Base-by-base conservation (phyloP, 192 early-diverging fungal genomes). In the Pecoramyces ruminantium region DNA sequence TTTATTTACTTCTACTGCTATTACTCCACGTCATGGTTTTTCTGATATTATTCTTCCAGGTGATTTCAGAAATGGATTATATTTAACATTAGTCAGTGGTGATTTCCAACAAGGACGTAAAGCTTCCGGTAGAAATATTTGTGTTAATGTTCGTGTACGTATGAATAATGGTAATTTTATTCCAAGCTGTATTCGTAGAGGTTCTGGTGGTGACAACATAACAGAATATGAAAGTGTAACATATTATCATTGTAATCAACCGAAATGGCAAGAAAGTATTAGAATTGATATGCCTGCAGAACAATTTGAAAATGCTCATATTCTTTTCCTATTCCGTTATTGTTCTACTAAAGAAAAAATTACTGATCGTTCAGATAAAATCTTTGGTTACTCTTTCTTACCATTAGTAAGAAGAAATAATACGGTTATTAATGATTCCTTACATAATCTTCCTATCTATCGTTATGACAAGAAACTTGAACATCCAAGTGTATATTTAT, bases 251-350 rank as follows among this genome's bases (percentile, higher is more conserved):
- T 86, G 86, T 27, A 85, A 86, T 40, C 80, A 81, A 77, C 92
- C 93, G 34, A 81, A 79, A 17, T 94, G 92, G 92, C 81, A 81
- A 17, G 93, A 94, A 85, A 89, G 86, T 4, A 83, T 94, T 79
- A 86, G 89, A 34, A 83, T 94, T 17, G 89, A 89, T 77, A 85
- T 93, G n/a, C 83, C 85, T 27, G 81, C 88, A 2, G 83, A 85
- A 28, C 80, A 81, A n/a, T 89, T 92, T 82, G 85, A 93, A 80
- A 80, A 83, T 29, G 87, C 88, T 3, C 92, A 93, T 81, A 77
- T 93, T 16, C 90, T 90, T 81, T 81, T 94, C 77, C 85, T 86
- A 1, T 86, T 93, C 80, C 84, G 88, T 21, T 90, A 93, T 82
- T 83, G 42, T 67, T 80, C 82, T 16, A 38, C 81, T 8, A 38